phyloP scores from a whole-genome alignment of 139 green algal species.

The Deuterostichococcus epilithicus region DNA sequence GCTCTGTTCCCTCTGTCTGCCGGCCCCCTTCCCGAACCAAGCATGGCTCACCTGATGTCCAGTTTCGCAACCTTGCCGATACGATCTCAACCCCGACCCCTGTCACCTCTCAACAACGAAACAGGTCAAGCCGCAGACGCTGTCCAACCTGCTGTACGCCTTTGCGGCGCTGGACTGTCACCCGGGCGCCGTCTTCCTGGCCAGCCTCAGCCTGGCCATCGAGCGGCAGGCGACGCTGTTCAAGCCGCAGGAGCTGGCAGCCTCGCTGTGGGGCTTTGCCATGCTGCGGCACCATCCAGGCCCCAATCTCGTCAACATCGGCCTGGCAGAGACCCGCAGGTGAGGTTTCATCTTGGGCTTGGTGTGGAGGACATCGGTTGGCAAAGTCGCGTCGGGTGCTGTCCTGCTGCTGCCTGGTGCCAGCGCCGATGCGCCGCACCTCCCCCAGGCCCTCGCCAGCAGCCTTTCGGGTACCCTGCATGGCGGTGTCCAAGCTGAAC shows the following conservation, averaged over 20 bases:
- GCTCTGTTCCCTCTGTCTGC: too few relatives aligned
- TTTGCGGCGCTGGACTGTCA: constrained; percentile 29
- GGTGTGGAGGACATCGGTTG: neutral
- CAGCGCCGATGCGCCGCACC: neutral
- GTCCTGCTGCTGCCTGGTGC: neutral
- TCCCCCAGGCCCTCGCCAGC: too few relatives aligned
- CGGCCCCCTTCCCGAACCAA: too few relatives aligned
- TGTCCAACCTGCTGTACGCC: constrained; percentile 35
- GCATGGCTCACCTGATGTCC: too few relatives aligned
- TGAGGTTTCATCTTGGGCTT: neutral
- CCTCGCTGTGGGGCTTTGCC: constrained; percentile 35
- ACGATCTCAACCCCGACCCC: too few relatives aligned
- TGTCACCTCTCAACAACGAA: too few relatives aligned
- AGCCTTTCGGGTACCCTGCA: too few relatives aligned
- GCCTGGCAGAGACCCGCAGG: neutral
- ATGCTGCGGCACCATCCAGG: constrained; percentile 28
- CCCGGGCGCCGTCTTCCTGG: constrained; percentile 17
- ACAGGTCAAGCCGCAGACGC: constrained; percentile 15
- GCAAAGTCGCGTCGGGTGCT: neutral
- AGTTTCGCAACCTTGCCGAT: too few relatives aligned
- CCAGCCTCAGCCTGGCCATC: constrained; percentile 1
- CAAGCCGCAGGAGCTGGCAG: constrained; percentile 44
- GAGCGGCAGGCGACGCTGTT: constrained; percentile 20
- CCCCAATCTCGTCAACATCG: neutral
- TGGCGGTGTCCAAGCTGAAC: too few relatives aligned